Percentiles rank a stretch among this genome's conserved stretches.
Evolutionary conservation across 2,329 filamentous ascomycete species (phyloP).

Genomic region (Pseudonectria foliicola): DNA sequence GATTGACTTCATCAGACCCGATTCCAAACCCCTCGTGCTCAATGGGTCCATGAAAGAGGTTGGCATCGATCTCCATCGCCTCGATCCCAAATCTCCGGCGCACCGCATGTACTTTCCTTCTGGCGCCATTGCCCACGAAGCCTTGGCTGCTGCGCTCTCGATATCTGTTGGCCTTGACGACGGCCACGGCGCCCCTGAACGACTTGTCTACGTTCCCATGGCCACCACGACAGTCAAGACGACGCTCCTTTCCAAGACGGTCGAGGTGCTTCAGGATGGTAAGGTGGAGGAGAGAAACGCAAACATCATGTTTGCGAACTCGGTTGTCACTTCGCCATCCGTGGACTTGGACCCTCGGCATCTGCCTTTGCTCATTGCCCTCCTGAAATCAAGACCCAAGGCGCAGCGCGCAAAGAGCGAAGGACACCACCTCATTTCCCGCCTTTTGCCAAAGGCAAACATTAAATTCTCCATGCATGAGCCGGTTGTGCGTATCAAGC

Average conservation of each 20-base stretch:
- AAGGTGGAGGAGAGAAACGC: slow-evolving; percentile 79
- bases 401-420: slow-evolving; percentile 30
- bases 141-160: slow-evolving; percentile 82
- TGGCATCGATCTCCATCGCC: slow-evolving; percentile 81
- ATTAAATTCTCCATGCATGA: slow-evolving; percentile 97
- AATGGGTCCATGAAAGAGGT: slow-evolving; percentile 95
- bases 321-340: slow-evolving; percentile 92
- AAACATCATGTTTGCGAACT: slow-evolving; percentile 93
- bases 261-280: slow-evolving; percentile 68
- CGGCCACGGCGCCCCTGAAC: slow-evolving; percentile 76
- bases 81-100: slow-evolving; percentile 86
- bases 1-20: slow-evolving; percentile 59
- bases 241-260: slow-evolving; percentile 87
- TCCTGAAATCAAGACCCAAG: slow-evolving; percentile 54
- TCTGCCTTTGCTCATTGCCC: slow-evolving; percentile 72
- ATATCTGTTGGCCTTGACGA: slow-evolving; percentile 89
- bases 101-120: slow-evolving; percentile 98
- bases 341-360: slow-evolving; percentile 89
- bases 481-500: slow-evolving; percentile 81
- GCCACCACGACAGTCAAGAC: slow-evolving; percentile 92
- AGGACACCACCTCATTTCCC: slow-evolving; percentile 67
- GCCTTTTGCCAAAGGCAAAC: slow-evolving; percentile 86
- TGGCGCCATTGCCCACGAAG: slow-evolving; percentile 90
- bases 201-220: slow-evolving; percentile 92
- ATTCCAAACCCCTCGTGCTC: slow-evolving; percentile 65